Percentiles rank a stretch among this genome's conserved stretches.
Conservation (phyloP, 2,329 filamentous ascomycete genomes). For the Colletotrichum eremochloae region DNA sequence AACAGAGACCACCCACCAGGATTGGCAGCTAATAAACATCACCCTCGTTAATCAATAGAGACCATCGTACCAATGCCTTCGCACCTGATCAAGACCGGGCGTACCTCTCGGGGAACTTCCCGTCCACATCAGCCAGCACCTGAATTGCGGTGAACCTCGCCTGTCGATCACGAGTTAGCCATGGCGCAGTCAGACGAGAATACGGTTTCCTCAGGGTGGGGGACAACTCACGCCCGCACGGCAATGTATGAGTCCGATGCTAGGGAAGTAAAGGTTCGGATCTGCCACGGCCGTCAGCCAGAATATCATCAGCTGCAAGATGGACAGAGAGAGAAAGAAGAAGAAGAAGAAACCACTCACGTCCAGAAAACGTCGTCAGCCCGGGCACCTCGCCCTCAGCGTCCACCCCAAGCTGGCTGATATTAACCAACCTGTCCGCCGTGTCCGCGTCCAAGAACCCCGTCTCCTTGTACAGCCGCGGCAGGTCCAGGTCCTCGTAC, state of each 20-base stretch:
- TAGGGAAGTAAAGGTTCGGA: constrained; percentile 34
- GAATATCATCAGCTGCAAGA: neutral
- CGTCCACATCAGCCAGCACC: constrained; percentile 28
- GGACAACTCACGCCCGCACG: constrained; percentile 19
- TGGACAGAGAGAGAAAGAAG: neutral
- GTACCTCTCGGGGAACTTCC: constrained; percentile 28
- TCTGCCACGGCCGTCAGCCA: constrained; percentile 11
- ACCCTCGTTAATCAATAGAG: too few species aligned
- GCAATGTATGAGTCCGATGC: neutral
- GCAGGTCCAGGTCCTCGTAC: constrained; percentile 54
- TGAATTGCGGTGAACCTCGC: constrained; percentile 25
- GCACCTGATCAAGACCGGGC: neutral
- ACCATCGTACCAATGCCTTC: neutral
- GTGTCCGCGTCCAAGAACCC: constrained; percentile 29
- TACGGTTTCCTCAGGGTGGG: neutral
- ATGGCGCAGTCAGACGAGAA: neutral
- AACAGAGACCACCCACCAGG: too few species aligned
- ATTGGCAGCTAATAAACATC: too few species aligned
- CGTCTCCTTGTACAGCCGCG: constrained; percentile 44
- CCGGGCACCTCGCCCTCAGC: constrained; percentile 31
- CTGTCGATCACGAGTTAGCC: constrained; percentile 2
- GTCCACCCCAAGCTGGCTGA: constrained; percentile 14
- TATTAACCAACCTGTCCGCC: constrained; percentile 30
- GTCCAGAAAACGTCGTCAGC: constrained; percentile 24
- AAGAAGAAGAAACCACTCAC: constrained; percentile 18